A percentile compares a stretch with the other conserved stretches of the same genome.
Evolutionary conservation across 169 alveolate genomes (phyloP).

Genomic region (Plasmodium vinckei): DNA sequence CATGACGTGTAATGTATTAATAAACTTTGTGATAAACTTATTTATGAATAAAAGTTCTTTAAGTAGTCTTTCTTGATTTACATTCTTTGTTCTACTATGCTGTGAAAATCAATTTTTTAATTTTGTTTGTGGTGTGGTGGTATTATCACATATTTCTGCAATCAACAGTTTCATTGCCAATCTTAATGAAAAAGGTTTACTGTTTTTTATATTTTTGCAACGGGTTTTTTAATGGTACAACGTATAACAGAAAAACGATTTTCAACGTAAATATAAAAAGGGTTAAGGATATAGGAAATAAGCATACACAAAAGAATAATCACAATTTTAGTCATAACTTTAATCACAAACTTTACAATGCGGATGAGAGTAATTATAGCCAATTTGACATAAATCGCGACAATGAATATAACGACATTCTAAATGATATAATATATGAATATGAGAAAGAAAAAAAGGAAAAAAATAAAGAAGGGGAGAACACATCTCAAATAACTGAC

Average conservation of each 20-base stretch:
- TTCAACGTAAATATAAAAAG: constrained; percentile 34
- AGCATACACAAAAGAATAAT: too few species aligned
- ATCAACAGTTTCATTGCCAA: neutral
- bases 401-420: constrained; percentile 50
- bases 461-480: constrained; percentile 9
- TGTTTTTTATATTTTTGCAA: constrained; percentile 60
- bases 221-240: neutral
- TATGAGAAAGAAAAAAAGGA: constrained; percentile 47
- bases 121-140: too few species aligned
- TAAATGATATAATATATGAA: constrained; percentile 54
- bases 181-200: constrained; percentile 34
- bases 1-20: too few species aligned
- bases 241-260: constrained; percentile 17
- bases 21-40: too few species aligned
- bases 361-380: constrained; percentile 15
- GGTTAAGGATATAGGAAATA: neutral
- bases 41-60: too few species aligned
- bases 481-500: neutral
- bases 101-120: too few species aligned
- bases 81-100: too few species aligned
- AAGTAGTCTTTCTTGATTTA: too few species aligned
- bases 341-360: neutral
- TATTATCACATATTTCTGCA: neutral
- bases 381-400: constrained; percentile 39
- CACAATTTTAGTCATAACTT: neutral